Evolutionary conservation across 148 eudicot species (phyloP), one percentile per base, ranked within the genome.

Genomic region (Polygonum aviculare): DNA sequence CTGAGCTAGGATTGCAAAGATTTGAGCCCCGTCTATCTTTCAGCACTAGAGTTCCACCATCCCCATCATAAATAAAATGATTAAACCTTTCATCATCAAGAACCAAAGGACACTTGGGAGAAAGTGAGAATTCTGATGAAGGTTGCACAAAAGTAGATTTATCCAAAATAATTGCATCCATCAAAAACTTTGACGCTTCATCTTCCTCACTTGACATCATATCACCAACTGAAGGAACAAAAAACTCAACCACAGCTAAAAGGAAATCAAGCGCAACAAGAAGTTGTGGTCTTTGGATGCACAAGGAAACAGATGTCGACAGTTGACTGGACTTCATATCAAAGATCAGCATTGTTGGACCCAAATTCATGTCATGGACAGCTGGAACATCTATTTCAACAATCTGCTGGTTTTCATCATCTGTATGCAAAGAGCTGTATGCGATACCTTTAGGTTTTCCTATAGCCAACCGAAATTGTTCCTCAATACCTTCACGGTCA

Each of bases 201-300:
- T 86, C 90, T 21, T 90, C 98, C 69, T 88, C 93, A 77, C 84
- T 87, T 75, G 90, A 87, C 73, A 87, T 77, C 80, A 83, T 85
- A 80, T 82, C 81, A 65, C 88, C 87, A 73, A 95, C 84, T 67
- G 96, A 78, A 48, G 98, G 98, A 40, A 89, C 96, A 85, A 95
- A 95, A 86, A 92, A 95, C 79, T 95, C 97, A 57, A 83, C 87
- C 51, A 90, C 91, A 67, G 93, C 98, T 76, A 95, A 76, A 59
- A 95, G 88, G 80, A 95, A 95, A 81, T 95, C 98, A 80, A 95
- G 98, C 48, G 98, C 93, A 78, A 95, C 98, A 50, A 95, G 97
- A 82, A 95, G 80, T 57, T 90, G 98, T 62, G 98, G 98, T 87
- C 98, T 89, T 81, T 95, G 98, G 76, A 92, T 72, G 79, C 93